Evolutionary conservation across 1,139 yeast genomes (phyloP), one percentile per base, ranked within the genome.

Genomic region (Saccharomyces hybrid): DNA sequence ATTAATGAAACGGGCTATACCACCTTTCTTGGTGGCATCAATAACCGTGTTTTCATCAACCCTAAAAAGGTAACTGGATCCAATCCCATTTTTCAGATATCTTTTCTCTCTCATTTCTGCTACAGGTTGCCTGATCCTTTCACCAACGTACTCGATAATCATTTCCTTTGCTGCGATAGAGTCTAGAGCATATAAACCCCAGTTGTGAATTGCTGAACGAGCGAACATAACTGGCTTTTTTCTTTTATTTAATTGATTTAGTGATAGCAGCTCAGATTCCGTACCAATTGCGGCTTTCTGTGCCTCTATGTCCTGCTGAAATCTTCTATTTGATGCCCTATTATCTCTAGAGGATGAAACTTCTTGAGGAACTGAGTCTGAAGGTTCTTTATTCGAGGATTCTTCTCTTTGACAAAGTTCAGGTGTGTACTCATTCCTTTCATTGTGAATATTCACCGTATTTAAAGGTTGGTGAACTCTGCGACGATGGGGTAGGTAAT

Each of bases 111-210:
- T 78, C 64, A 88, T 82, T 64, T 95, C 99, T 0, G 98, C 96
- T 42, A 91, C 93, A 56, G 90, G 96, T 65, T 91, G 97, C 57
- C 99, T 77, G 38, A 95, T 84, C 56, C 95, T 80, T 64, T 93
- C 99, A 34, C 99, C 99, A n/a, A 93, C 98, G 65, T 93, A 93
- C 70, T 95, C 99, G 57, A 95, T 93, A 64, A 93, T 91, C 97
- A 93, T 93, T 71, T 93, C 99, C 61, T 85, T 87, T 0, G 95
- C 95, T 13, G 90, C 88, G 65, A 93, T 93, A 1, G 96, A 96
- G 65, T 93, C 98, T 66, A 88, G 75, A 0, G 99, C 99, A 71
- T 90, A 93, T 50, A 93, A 73, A 0, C 99, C 99, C 99, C 99
- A 93, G 66, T 93, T 90, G 69, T 95, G 99, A 64, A 93, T 93